phyloP scores from a whole-genome alignment of 2,329 filamentous ascomycete species.

The Lasiodiplodia hormozganensis region DNA sequence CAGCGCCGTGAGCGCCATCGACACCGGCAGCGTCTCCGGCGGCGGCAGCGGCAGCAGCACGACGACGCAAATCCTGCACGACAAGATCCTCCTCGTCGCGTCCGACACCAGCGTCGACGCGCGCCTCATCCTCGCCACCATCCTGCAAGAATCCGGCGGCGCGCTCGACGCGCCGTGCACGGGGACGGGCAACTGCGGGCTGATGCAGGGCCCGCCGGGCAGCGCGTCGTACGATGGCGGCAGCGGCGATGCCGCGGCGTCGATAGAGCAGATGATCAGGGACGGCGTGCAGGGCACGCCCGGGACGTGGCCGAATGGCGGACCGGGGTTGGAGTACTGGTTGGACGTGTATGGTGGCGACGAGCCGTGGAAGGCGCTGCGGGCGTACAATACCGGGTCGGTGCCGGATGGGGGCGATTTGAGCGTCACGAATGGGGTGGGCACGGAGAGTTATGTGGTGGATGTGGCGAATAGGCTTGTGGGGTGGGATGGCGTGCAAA shows the following conservation, averaged over 20 bases:
- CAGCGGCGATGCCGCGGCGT: slow-evolving; percentile 12
- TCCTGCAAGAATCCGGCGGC: slow-evolving; percentile 35
- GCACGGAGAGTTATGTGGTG: slow-evolving; percentile 31
- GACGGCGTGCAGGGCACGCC: slow-evolving; percentile 32
- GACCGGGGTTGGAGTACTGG: slow-evolving; percentile 28
- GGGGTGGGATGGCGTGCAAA: slow-evolving; percentile 34
- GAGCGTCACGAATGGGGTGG: slow-evolving; percentile 19
- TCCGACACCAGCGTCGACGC: slow-evolving; percentile 31
- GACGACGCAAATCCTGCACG: neutral
- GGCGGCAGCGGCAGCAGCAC: neutral
- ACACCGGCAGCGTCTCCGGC: neutral
- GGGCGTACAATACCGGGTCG: slow-evolving; percentile 31
- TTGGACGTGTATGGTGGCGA: slow-evolving; percentile 14
- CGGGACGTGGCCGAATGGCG: slow-evolving; percentile 23
- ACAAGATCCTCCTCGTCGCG: slow-evolving; percentile 30
- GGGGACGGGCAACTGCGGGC: slow-evolving; percentile 31
- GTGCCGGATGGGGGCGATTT: slow-evolving; percentile 20
- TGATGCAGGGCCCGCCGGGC: slow-evolving; percentile 33
- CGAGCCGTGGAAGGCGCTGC: slow-evolving; percentile 30
- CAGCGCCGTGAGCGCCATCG: neutral
- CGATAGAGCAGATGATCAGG: slow-evolving; percentile 34
- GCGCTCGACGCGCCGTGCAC: slow-evolving; percentile 31
- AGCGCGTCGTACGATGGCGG: slow-evolving; percentile 26
- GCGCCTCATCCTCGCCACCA: slow-evolving; percentile 33
- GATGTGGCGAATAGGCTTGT: slow-evolving; percentile 37